phyloP scores from a whole-genome alignment of 2,329 filamentous ascomycete genomes.

The Pseudogymnoascus sp. region DNA sequence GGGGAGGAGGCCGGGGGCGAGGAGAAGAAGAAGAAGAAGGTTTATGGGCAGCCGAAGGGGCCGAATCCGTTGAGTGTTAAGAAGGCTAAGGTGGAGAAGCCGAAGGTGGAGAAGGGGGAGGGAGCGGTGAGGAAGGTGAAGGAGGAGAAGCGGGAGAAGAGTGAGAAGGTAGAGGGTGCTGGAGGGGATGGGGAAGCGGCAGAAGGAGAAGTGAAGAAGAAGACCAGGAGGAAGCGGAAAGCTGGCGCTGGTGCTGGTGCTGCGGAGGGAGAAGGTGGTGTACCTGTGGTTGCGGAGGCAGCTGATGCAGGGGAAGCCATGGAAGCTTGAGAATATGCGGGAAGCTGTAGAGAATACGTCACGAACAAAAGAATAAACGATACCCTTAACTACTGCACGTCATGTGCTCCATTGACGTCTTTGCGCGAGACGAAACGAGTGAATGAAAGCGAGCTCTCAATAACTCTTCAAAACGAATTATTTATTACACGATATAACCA shows the following conservation, averaged over 20 bases:
- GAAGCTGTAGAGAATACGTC: not conserved
- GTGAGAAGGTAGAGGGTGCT: constrained; percentile 20
- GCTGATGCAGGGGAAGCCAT: not conserved
- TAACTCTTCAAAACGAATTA: not conserved
- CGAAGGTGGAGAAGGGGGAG: constrained; percentile 23
- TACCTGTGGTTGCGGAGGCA: not conserved
- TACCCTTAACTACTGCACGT: not conserved
- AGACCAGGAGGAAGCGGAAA: constrained; percentile 33
- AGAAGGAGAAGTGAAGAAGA: constrained; percentile 29
- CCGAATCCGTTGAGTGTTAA: constrained; percentile 66
- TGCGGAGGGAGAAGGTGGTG: constrained; percentile 14
- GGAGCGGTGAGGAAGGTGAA: constrained; percentile 20
- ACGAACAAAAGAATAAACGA: not conserved
- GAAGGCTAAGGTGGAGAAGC: constrained; percentile 51
- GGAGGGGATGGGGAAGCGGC: constrained; percentile 5
- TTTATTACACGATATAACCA: not conserved
- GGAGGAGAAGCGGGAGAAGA: constrained; percentile 26
- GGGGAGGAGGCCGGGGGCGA: constrained; percentile 20
- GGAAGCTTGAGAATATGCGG: not conserved
- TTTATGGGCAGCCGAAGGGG: constrained; percentile 52
- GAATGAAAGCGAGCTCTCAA: not conserved
- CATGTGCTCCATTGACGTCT: not conserved
- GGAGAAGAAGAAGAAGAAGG: constrained; percentile 44
- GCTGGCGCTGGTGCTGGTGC: constrained; percentile 11
- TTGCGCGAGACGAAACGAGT: not conserved